Base-by-base conservation (phyloP, 768 basidiomycete species). In the Collybiopsis luxurians region DNA sequence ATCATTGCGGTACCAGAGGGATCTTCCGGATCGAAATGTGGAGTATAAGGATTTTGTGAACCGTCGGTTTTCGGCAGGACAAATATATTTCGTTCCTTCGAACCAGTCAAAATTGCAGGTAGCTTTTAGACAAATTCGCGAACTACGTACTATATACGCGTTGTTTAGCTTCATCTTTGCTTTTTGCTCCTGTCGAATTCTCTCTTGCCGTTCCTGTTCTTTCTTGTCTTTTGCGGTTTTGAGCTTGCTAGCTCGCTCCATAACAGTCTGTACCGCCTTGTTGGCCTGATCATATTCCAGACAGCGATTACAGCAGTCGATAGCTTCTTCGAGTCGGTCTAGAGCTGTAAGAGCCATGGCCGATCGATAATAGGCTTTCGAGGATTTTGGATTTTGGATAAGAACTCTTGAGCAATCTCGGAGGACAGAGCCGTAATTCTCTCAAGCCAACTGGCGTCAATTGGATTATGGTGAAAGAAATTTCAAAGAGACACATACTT, bases 311-410 rank as follows among this genome's bases (percentile, higher is more conserved):
- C 95, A 90, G 59, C 87, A 90, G 64, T 98, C 95, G 21, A 91
- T 66, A 2, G 89, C 90, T 66, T 99, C 97, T 7, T 88, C 87
- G 6, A 82, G 75, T 45, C 89, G 78, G 28, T 86, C 87, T 2
- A 98, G 77, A 1, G 84, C 81, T 12, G 92, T 53, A 3, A 98
- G 77, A 1, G 93, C 93, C 52, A 83, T 67, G 0, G 86, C 86
- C 9, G 94, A 95, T 34, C 97, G 86, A 67, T 91, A 97, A 61
- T 86, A 85, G 2, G 92, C 92, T 66, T 99, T 98, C 1, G 88
- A 80, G 2, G 87, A 85, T 43, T 71, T 76, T 0, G 78, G 71
- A 64, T 90, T 89, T n/a, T 83, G 55, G 0, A 67, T 67, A 27
- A 97, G 73, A 0, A 84, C 90, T 53, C 75, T 81, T 10, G 91